Evolutionary conservation across 2,329 filamentous ascomycete species (phyloP).

Genomic region (Talaromyces sp.): DNA sequence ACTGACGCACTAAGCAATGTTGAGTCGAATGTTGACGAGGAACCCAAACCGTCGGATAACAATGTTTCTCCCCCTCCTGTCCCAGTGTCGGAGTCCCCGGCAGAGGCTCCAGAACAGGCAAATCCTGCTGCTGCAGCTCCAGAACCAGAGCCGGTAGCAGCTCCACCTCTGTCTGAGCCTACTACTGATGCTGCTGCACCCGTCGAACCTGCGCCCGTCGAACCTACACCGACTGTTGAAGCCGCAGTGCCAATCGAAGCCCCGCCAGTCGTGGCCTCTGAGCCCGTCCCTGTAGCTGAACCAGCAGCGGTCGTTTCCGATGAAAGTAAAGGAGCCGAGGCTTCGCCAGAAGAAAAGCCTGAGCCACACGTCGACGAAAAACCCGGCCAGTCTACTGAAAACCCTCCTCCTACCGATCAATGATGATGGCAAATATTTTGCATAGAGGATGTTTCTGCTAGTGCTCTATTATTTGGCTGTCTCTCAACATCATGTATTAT

Average conservation of each 20-base stretch:
- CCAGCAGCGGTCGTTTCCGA: no score
- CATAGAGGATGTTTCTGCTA: not conserved
- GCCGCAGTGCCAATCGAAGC: not conserved
- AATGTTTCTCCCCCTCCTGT: not conserved
- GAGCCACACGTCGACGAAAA: no score
- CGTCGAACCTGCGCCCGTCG: not conserved
- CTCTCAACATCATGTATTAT: not conserved
- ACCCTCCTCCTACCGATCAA: no score
- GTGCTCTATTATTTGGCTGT: not conserved
- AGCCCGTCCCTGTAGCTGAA: not conserved
- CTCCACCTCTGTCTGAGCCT: not conserved
- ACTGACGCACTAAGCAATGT: conserved; percentile 46
- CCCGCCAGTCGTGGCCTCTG: no score
- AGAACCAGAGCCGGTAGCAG: not conserved
- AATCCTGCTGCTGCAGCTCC: not conserved
- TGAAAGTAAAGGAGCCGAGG: no score
- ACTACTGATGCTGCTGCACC: not conserved
- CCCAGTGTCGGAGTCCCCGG: not conserved
- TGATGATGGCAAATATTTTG: no score
- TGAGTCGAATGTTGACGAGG: conserved; percentile 37
- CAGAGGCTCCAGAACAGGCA: not conserved
- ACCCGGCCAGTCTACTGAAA: no score
- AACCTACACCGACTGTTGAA: not conserved
- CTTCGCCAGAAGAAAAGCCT: no score
- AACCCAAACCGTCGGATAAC: not conserved